A percentile compares a stretch with the other conserved stretches of the same genome.
These are phyloP conservation scores for Fraxinus baroniana DNA, from an alignment of 305 asterid species.

Conservation along the genomic window DNA sequence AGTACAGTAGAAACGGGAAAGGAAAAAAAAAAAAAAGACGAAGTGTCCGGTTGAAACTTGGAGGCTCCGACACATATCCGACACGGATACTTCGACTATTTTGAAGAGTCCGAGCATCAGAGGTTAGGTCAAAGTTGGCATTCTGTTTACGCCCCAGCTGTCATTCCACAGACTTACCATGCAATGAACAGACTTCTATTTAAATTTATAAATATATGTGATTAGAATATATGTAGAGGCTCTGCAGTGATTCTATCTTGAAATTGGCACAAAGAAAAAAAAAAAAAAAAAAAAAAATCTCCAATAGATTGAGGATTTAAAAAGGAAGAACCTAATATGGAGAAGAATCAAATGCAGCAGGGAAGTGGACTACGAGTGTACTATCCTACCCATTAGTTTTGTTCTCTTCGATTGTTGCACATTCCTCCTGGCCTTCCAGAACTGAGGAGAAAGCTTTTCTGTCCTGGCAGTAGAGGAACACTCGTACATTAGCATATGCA, in stretches of 20 bases:
- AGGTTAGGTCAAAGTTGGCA: background rate
- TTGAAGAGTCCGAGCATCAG: too few relatives aligned
- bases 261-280: background rate
- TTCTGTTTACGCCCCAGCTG: background rate
- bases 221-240: background rate
- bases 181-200: background rate
- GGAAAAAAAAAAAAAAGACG: too few relatives aligned
- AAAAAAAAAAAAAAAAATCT: background rate
- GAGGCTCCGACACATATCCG: too few relatives aligned
- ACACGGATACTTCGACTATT: too few relatives aligned
- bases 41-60: too few relatives aligned
- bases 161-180: background rate
- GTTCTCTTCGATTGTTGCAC: constrained; percentile 11
- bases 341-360: background rate
- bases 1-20: too few relatives aligned
- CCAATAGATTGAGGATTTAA: background rate
- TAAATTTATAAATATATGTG: background rate
- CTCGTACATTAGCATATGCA: background rate
- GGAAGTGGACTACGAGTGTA: background rate
- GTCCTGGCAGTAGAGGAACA: constrained; percentile 25
- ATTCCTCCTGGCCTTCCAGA: constrained; percentile 26
- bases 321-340: background rate
- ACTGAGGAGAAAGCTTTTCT: constrained; percentile 30
- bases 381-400: constrained; percentile 25
- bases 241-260: background rate